Evolutionary conservation across 2,329 filamentous ascomycete genomes (phyloP).

Genomic region (Xylaria sp.): DNA sequence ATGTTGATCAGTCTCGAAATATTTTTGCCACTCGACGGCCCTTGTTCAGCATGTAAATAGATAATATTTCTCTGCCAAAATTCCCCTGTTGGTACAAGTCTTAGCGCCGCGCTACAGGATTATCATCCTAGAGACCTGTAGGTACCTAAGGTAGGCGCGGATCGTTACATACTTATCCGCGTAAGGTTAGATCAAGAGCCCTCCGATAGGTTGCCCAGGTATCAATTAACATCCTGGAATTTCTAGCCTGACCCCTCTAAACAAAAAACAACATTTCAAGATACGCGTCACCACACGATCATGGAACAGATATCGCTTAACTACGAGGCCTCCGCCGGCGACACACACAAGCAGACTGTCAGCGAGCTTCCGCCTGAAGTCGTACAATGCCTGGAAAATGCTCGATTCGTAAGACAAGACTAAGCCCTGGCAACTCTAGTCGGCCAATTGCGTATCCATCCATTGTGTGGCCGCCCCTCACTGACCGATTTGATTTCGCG

Average conservation of each 20-base stretch:
- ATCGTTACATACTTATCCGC: neutral
- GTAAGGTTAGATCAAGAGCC: neutral
- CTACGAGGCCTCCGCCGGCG: constrained; percentile 78
- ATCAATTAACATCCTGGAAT: neutral
- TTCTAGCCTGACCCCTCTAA: constrained; percentile 32
- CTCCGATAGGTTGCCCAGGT: neutral
- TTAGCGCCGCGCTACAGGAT: too few species aligned
- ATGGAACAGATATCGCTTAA: constrained; percentile 77
- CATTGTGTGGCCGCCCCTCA: constrained; percentile 19
- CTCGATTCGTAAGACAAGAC: constrained; percentile 82
- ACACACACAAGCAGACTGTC: constrained; percentile 76
- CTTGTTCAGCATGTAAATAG: too few species aligned
- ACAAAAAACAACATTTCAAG: constrained; percentile 24
- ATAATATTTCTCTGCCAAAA: too few species aligned
- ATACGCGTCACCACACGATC: neutral
- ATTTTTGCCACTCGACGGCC: too few species aligned
- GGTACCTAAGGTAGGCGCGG: neutral
- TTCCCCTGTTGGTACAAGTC: too few species aligned
- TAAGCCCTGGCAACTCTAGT: constrained; percentile 36
- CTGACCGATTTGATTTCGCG: constrained; percentile 24
- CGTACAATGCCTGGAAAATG: constrained; percentile 90
- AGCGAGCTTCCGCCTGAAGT: constrained; percentile 83
- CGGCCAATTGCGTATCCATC: neutral
- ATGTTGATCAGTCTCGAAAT: too few species aligned
- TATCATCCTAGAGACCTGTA: too few species aligned